Percentiles rank a stretch among this genome's conserved stretches.
phyloP scores from a whole-genome alignment of 805 yeast genomes.

The Sugiyamaella valdiviana region DNA sequence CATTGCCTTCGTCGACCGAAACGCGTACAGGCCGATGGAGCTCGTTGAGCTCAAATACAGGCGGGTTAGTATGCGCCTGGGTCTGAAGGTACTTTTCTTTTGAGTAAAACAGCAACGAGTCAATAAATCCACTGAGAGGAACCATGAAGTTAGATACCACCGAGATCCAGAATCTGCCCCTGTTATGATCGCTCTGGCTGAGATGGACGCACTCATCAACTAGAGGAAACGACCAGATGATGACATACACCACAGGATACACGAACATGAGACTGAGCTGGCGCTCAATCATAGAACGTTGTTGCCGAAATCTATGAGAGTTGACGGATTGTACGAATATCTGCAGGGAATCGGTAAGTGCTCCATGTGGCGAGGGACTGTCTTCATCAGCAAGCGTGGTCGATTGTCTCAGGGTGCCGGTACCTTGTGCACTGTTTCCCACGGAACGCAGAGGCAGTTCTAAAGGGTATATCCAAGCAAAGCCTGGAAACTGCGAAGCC shows the following conservation, averaged over 20 bases:
- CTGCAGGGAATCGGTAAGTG: background rate
- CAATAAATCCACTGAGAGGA: constrained; percentile 73
- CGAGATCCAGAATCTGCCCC: constrained; percentile 46
- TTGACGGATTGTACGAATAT: constrained; percentile 36
- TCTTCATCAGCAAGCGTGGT: background rate
- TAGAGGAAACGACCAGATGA: constrained; percentile 78
- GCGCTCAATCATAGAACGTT: constrained; percentile 60
- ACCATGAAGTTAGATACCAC: constrained; percentile 64
- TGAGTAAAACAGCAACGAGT: constrained; percentile 63
- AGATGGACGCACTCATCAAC: constrained; percentile 47
- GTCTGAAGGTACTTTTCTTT: constrained; percentile 43
- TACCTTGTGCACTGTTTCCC: background rate
- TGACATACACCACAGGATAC: constrained; percentile 74
- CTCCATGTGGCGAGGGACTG: background rate
- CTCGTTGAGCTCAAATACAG: background rate
- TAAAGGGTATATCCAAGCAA: background rate
- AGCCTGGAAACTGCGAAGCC: background rate
- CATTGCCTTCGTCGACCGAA: background rate
- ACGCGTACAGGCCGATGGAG: background rate
- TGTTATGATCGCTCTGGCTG: constrained; percentile 19
- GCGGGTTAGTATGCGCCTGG: background rate
- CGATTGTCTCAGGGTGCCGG: background rate
- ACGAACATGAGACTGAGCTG: constrained; percentile 75
- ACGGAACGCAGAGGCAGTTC: no score
- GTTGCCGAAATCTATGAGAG: constrained; percentile 50